Evolutionary conservation across 495 filamentous ascomycete genomes (phyloP).

Genomic region (Podospora australis): DNA sequence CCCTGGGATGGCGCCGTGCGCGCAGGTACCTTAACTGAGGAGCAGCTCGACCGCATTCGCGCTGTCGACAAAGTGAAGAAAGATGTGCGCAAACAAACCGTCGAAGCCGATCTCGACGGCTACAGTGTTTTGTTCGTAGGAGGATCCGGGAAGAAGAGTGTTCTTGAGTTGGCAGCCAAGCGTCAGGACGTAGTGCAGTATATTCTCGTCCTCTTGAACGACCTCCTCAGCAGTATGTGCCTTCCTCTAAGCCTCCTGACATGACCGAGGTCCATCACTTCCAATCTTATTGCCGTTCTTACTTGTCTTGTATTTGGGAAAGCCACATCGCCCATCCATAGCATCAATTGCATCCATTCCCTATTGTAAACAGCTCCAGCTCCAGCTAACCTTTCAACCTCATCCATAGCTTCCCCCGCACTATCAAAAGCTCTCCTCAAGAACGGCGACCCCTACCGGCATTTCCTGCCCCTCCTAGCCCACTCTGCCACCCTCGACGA

Average conservation of each 20-base stretch:
- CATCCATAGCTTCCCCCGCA: constrained; percentile 61
- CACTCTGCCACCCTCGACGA: constrained; percentile 78
- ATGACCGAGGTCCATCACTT: background rate
- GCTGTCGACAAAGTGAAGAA: constrained; percentile 94
- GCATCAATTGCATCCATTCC: background rate
- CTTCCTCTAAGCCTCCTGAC: constrained; percentile 7
- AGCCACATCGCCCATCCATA: no score
- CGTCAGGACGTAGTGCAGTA: constrained; percentile 88
- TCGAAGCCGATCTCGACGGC: constrained; percentile 69
- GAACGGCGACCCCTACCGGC: constrained; percentile 71
- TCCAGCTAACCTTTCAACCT: constrained; percentile 14
- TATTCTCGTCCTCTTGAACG: constrained; percentile 80
- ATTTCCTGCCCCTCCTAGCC: constrained; percentile 78
- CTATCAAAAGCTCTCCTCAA: constrained; percentile 68
- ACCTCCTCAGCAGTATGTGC: constrained; percentile 72
- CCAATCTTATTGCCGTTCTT: background rate
- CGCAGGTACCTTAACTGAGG: constrained; percentile 87
- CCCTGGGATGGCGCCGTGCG: constrained; percentile 97
- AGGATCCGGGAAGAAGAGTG: constrained; percentile 57
- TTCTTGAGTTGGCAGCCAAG: constrained; percentile 72
- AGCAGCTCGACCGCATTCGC: constrained; percentile 92
- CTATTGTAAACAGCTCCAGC: background rate
- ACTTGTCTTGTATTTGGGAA: background rate
- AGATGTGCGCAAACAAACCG: constrained; percentile 66
- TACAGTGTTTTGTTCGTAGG: constrained; percentile 79